Evolutionary conservation across 2,329 filamentous ascomycete species (phyloP).

Genomic region (Aspergillus pseudonomiae): DNA sequence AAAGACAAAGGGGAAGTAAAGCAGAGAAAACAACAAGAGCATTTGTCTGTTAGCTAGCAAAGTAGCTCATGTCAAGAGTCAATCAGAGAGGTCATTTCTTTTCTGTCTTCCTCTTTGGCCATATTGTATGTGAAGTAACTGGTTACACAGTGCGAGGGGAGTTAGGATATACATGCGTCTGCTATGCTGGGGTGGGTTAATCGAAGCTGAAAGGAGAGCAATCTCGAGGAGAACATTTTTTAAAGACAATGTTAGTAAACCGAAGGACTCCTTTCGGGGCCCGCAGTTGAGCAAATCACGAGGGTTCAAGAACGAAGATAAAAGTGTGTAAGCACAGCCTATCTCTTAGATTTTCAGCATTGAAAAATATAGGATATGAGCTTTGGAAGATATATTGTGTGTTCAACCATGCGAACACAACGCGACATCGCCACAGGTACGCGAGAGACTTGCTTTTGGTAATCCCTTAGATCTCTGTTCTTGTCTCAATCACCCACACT

Average conservation of each 20-base stretch:
- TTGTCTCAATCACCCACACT: slow-evolving; percentile 45
- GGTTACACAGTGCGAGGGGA: not conserved
- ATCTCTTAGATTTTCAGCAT: not conserved
- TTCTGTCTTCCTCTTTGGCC: not conserved
- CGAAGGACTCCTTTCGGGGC: not conserved
- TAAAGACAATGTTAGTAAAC: not conserved
- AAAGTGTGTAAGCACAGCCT: no score
- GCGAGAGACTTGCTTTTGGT: slow-evolving; percentile 8
- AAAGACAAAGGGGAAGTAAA: not conserved
- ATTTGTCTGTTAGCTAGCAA: slow-evolving; percentile 31
- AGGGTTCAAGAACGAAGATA: not conserved
- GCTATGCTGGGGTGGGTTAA: not conserved
- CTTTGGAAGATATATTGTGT: not conserved
- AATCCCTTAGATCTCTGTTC: slow-evolving; percentile 54
- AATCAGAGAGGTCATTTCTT: not conserved
- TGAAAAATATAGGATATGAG: not conserved
- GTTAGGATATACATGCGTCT: not conserved
- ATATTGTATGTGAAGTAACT: not conserved
- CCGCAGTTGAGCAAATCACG: not conserved
- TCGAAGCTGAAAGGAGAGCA: not conserved
- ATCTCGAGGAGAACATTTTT: not conserved
- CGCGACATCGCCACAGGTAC: not conserved
- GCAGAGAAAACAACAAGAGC: not conserved
- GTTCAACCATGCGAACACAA: not conserved
- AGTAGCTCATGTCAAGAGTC: not conserved